Base-by-base conservation (phyloP, 73 alveolate genomes). In the Stentor roeselii region DNA sequence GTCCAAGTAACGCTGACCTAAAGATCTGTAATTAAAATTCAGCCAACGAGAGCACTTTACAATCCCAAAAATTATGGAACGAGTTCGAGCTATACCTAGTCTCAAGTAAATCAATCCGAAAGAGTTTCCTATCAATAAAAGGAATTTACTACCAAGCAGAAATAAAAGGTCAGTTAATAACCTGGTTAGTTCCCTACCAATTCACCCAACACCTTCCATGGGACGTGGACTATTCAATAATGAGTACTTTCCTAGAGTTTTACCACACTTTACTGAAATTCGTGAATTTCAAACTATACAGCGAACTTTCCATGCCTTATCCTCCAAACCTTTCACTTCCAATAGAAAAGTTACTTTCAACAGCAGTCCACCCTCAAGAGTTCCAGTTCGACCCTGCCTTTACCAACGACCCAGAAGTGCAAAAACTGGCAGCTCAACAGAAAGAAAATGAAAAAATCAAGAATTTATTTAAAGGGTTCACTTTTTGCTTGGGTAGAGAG, bases 61-160 rank as follows among this genome's bases (percentile, higher is more conserved):
- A 67, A 85, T 89, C 97, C 88, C 75, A 87, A 61, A 59, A 83
- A 60, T 89, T 94, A 30, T 83, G 91, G 75, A 86, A 93, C 39
- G 98, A 96, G 74, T 94, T 92, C 86, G 89, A 89, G 93, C 78
- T 90, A 59, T 94, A 94, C 82, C 85, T 90, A 75, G 86, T 93
- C n/a, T 87, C 90, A 34, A 76, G 95, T 59, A 83, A 91, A 84
- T 89, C 93, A 60, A 83, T 97, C 60, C 89, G 91, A 82, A 96
- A 90, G 85, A 93, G 93, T 32, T 97, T 97, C 84, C 92, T 93
- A 40, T 94, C 99, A 41, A 93, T 97, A 42, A 97, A 97, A 90
- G 99, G 99, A 60, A 96, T 96, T 82, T 97, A 97, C 94, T 90
- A 92, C 77, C 95, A 95, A 90, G 98, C 93, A 3, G 99, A 95